A percentile compares a stretch with the other conserved stretches of the same genome.
These are phyloP conservation scores for Xanthoconium stramineum DNA, from an alignment of 768 basidiomycete species.

Conservation along the genomic window DNA sequence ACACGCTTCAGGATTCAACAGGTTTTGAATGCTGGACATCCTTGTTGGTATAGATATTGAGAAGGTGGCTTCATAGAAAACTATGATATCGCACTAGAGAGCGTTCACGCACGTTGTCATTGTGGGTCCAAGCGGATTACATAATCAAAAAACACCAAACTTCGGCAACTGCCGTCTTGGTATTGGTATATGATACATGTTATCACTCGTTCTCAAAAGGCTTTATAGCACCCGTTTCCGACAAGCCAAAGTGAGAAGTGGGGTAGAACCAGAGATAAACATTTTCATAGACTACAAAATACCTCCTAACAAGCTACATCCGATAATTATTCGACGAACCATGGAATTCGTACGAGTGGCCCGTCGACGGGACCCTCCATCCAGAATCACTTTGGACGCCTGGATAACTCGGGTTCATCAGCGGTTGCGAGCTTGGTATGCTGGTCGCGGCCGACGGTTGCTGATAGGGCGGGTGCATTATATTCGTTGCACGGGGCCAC, in stretches of 20 bases:
- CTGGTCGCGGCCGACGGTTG: constrained; percentile 4
- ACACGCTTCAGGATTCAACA: constrained; percentile 53
- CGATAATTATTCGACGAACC: constrained; percentile 19
- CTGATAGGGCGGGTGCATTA: constrained; percentile 14
- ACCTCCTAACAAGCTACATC: constrained; percentile 9
- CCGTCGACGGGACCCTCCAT: constrained; percentile 19
- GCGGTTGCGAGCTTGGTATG: constrained; percentile 4
- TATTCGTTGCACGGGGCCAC: constrained; percentile 49
- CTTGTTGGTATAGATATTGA: constrained; percentile 18
- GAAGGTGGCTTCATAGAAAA: constrained; percentile 14
- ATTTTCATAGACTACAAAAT: no score
- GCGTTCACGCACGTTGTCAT: constrained; percentile 16
- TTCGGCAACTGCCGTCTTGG: no score
- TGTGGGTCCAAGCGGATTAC: constrained; percentile 34
- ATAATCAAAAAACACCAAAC: constrained; percentile 13
- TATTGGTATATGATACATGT: no score
- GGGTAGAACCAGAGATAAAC: no score
- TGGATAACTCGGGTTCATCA: constrained; percentile 18
- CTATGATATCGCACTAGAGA: neutral
- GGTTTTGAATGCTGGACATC: constrained; percentile 56
- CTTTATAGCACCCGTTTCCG: no score
- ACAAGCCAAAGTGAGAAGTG: no score
- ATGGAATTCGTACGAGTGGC: constrained; percentile 22
- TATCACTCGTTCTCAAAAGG: no score
- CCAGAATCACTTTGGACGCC: constrained; percentile 11